phyloP scores from a whole-genome alignment of 805 yeast species.

The Yarrowia porcina region DNA sequence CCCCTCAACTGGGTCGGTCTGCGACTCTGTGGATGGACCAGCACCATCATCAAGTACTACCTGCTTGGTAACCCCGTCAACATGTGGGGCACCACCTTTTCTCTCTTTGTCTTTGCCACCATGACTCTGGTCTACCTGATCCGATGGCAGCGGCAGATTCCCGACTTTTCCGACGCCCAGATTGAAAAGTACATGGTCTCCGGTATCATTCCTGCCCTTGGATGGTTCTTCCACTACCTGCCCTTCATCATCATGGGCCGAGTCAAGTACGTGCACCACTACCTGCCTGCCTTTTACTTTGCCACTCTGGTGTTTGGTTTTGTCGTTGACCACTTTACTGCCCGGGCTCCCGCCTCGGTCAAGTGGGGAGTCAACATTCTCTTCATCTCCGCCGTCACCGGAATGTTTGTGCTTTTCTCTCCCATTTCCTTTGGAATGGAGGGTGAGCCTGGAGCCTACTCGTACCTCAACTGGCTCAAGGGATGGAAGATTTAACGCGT shows the following conservation, averaged over 20 bases:
- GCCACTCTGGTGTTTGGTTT: conserved; percentile 77
- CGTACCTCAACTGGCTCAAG: conserved; percentile 51
- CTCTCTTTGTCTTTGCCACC: conserved; percentile 46
- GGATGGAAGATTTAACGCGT: conserved; percentile 58
- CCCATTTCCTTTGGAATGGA: conserved; percentile 82
- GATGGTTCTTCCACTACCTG: conserved; percentile 84
- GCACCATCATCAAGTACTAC: conserved; percentile 54
- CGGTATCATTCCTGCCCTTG: conserved; percentile 80
- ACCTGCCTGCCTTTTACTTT: conserved; percentile 90
- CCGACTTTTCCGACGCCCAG: conserved; percentile 44
- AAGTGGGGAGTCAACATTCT: conserved; percentile 41
- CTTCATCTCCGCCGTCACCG: conserved; percentile 52
- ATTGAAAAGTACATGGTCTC: conserved; percentile 51
- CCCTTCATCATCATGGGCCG: conserved; percentile 94
- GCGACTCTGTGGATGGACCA: conserved; percentile 74
- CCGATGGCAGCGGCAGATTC: conserved; percentile 70
- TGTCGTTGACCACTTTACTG: conserved; percentile 45
- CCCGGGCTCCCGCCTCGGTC: conserved; percentile 7
- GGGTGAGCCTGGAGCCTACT: conserved; percentile 49
- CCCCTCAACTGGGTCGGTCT: conserved; percentile 65
- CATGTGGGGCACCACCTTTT: conserved; percentile 60
- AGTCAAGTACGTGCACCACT: conserved; percentile 95
- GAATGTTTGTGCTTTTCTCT: conserved; percentile 56
- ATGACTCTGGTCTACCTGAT: conserved; percentile 41
- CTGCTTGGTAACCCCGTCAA: conserved; percentile 63